Evolutionary conservation across 352 stramenopile genomes (phyloP), one percentile per base, ranked within the genome.

Genomic region (Globisporangium ultimum): DNA sequence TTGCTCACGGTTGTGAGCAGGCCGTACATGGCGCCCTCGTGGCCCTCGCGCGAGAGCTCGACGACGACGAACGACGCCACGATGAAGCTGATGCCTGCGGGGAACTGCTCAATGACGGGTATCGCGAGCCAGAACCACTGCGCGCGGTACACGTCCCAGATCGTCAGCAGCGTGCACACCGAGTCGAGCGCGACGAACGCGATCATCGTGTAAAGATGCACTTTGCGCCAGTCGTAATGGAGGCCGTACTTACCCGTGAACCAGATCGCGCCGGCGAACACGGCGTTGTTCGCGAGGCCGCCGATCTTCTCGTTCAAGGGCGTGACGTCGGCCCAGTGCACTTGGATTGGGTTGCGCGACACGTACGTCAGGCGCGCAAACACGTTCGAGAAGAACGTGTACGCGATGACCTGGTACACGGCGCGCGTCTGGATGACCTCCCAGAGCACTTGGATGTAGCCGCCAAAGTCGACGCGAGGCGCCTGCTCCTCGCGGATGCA

Each of bases 1-100:
- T 88, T 89, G 57, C 64, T 67, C 22, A 89, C 77, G 14, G 80
- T 89, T 18, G 78, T 84, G 32, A 89, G 60, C 21, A 89, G 66
- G 10, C 80, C 76, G 56, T 85, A 84, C 61, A 88, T 78, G 40
- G 77, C 78, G 21, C 75, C 76, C 66, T 89, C 80, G 48, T 87
- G 67, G 13, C 80, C 80, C 57, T 84, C 75, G 7, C 64, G 58
- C 5, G 77, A 71, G 3, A 89, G 60, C 62, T 89, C 80, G 10
- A 88, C 74, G 14, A 79, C 72, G 42, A 85, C 78, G 55, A 85
- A 89, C 11, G 76, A 74, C 1, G 62, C 55, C 9, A 89, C 69
- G 48, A 85, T 84, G 65, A 80, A 89, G 43, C 69, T 67, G 17
- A 88, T 70, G 2, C 75, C 80, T 18, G 61, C 48, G 10, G 77